phyloP scores from a whole-genome alignment of 1,284 basidiomycete species.

The Ganoderma lingzhi region DNA sequence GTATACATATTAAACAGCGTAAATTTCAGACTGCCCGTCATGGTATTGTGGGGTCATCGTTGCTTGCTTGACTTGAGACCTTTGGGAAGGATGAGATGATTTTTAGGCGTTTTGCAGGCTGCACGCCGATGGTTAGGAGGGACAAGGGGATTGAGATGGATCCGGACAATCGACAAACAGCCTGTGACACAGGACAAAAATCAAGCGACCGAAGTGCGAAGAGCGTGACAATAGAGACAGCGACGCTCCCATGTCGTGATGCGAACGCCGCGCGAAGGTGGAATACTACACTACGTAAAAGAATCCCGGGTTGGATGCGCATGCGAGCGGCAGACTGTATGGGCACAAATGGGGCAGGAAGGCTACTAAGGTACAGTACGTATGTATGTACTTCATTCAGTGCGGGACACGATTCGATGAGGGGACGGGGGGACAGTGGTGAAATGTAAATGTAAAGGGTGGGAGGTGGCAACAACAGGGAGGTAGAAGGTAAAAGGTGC shows the following conservation, averaged over 20 bases:
- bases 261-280: conserved; percentile 19
- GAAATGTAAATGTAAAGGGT: conserved; percentile 25
- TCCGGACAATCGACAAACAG: background rate
- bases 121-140: background rate
- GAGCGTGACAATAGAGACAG: conserved; percentile 20
- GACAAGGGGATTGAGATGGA: background rate
- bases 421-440: conserved; percentile 10
- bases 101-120: background rate
- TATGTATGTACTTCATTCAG: conserved; percentile 8
- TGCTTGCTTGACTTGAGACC: too few species aligned
- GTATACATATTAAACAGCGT: background rate
- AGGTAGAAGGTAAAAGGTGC: conserved; percentile 7
- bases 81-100: background rate
- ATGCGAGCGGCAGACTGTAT: conserved; percentile 10
- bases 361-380: conserved; percentile 8
- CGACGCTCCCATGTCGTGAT: conserved; percentile 2
- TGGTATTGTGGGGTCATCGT: background rate
- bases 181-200: conserved; percentile 12
- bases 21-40: background rate
- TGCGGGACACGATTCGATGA: conserved; percentile 8
- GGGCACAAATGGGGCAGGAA: conserved; percentile 11
- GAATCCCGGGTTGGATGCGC: conserved; percentile 30
- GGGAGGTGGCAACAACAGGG: conserved; percentile 20
- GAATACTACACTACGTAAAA: conserved; percentile 42
- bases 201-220: conserved; percentile 28